A percentile compares a stretch with the other conserved stretches of the same genome.
phyloP scores from a whole-genome alignment of 805 yeast genomes.

The Saccharomycopsis amapae region DNA sequence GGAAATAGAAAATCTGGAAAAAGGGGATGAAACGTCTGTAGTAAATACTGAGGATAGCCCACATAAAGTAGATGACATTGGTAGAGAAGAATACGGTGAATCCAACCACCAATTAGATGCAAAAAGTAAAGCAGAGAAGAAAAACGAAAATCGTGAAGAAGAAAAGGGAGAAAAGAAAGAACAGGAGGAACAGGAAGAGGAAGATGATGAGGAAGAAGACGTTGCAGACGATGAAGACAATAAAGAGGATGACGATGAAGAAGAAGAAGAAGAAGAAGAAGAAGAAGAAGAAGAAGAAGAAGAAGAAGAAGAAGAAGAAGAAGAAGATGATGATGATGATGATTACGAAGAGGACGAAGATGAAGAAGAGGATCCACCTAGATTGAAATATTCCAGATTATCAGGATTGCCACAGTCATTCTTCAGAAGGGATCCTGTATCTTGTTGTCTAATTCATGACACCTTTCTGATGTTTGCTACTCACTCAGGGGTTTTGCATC shows the following conservation, averaged over 20 bases:
- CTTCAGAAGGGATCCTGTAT: constrained; percentile 70
- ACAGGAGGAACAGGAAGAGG: not conserved
- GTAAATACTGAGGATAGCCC: too few species aligned
- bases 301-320: constrained; percentile 25
- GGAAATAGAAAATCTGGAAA: too few species aligned
- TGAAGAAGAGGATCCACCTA: constrained; percentile 43
- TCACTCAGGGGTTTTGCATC: constrained; percentile 75
- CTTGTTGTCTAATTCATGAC: constrained; percentile 57
- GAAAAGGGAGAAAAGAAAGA: not conserved
- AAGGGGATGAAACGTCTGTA: too few species aligned
- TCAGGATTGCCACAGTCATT: constrained; percentile 61
- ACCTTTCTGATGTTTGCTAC: constrained; percentile 73
- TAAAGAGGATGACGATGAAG: not conserved
- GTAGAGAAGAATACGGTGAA: not conserved
- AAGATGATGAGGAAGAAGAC: not conserved
- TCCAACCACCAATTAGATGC: not conserved
- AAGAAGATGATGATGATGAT: constrained; percentile 22
- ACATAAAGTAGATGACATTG: too few species aligned
- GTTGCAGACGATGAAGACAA: not conserved
- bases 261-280: constrained; percentile 21
- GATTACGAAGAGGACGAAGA: constrained; percentile 28
- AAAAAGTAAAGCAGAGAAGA: not conserved
- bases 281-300: constrained; percentile 23
- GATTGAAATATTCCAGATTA: constrained; percentile 66
- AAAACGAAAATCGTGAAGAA: not conserved